A percentile compares a stretch with the other conserved stretches of the same genome.
Evolutionary conservation across 768 basidiomycete genomes (phyloP).

Genomic region (Calocybe indica): DNA sequence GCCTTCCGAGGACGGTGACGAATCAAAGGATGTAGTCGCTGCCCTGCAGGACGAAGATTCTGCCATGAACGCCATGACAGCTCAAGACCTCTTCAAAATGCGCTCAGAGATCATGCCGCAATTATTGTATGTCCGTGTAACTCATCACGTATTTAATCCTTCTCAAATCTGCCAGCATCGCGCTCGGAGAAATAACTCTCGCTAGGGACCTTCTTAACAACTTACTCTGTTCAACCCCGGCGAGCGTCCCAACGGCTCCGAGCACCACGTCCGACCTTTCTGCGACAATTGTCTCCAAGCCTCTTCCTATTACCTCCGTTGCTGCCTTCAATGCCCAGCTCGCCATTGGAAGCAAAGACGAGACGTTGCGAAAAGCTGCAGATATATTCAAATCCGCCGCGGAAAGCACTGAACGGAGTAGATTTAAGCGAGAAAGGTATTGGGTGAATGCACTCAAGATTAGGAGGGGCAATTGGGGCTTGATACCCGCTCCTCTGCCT

Average conservation of each 20-base stretch:
- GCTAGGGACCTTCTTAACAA: slow-evolving; percentile 65
- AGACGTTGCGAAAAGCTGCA: slow-evolving; percentile 69
- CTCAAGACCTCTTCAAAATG: slow-evolving; percentile 71
- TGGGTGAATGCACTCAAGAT: slow-evolving; percentile 81
- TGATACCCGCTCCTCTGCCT: slow-evolving; percentile 75
- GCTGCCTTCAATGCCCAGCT: slow-evolving; percentile 70
- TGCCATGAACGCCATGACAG: slow-evolving; percentile 49
- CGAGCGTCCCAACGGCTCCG: slow-evolving; percentile 7
- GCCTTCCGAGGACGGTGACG: slow-evolving; percentile 11
- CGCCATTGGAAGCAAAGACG: slow-evolving; percentile 74
- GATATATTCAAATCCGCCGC: slow-evolving; percentile 66
- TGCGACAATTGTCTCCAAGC: slow-evolving; percentile 62
- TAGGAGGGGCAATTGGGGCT: slow-evolving; percentile 71
- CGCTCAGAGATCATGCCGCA: slow-evolving; percentile 65
- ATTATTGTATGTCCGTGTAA: slow-evolving; percentile 62
- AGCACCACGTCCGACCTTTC: slow-evolving; percentile 34
- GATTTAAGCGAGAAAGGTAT: slow-evolving; percentile 61
- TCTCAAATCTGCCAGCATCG: slow-evolving; percentile 39
- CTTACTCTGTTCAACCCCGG: slow-evolving; percentile 37
- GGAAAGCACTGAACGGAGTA: slow-evolving; percentile 58
- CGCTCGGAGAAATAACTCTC: slow-evolving; percentile 74
- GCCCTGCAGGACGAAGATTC: slow-evolving; percentile 21
- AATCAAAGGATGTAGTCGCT: slow-evolving; percentile 18
- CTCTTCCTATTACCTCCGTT: slow-evolving; percentile 57
- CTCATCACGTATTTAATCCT: background rate